Evolutionary conservation across 352 stramenopile species (phyloP), one percentile per base, ranked within the genome.

Genomic region (Globisporangium echinulatum): DNA sequence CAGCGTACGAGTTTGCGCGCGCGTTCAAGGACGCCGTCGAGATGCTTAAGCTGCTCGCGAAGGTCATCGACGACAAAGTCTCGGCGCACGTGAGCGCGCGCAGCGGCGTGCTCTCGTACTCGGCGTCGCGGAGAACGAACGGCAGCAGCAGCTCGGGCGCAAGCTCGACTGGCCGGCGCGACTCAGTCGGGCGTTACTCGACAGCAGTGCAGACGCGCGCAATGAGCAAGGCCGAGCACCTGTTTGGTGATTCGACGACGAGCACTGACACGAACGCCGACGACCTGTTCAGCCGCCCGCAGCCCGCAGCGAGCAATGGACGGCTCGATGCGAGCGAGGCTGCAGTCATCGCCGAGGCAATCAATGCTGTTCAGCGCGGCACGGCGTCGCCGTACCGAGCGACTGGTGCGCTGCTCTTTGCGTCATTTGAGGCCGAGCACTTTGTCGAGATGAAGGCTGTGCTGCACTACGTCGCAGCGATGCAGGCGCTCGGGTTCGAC

Each of bases 1-100:
- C 78, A 0, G 59, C 71, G 9, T 90, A 82, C 49, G 74, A 82
- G 52, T 92, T 92, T 58, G 84, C 76, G 0, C 75, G 79, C 48
- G 81, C 77, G 11, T 89, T 94, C 52, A 79, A 79, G 50, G 85
- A 92, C 63, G 82, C 85, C 9, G 82, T 89, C 3, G 82, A 94
- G 63, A 90, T 94, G 82, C 64, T 94, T 6, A 92, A 92, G 61
- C 52, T 92, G 13, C 70, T 94, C 13, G 66, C 74, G 7, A 84
- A 88, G 56, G 83, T 92, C 33, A 48, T 94, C 19, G 67, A 81
- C 47, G 74, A 94, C 57, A 73, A 89, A 17, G 62, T 67, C 39
- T 90, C 82, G 33, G 77, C 81, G 25, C 69, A 67, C 52, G 63
- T 83, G 25, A 92, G 82, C 59, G 81, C 75, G 5, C 64, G 67